Conservation (phyloP, 2,329 filamentous ascomycete species). For the Fusarium cyanostomum region DNA sequence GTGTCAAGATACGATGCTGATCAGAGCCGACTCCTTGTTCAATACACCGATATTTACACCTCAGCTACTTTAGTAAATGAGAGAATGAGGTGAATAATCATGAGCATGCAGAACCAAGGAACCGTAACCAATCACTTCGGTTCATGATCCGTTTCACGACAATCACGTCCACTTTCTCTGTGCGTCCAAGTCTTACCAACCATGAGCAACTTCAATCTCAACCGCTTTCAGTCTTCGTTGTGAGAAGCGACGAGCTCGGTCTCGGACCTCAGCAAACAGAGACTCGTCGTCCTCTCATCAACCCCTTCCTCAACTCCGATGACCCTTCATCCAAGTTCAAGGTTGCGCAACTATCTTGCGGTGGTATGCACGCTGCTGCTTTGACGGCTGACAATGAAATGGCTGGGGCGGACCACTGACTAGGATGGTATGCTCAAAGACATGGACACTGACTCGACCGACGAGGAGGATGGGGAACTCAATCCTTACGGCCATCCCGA, state of each 20-base stretch:
- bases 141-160: not conserved
- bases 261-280: slow-evolving; percentile 10
- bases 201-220: not conserved
- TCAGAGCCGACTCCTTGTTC: not conserved
- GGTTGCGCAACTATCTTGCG: slow-evolving; percentile 73
- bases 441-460: slow-evolving; percentile 52
- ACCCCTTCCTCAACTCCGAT: slow-evolving; percentile 33
- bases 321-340: slow-evolving; percentile 6
- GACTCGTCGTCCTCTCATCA: not conserved
- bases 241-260: slow-evolving; percentile 18
- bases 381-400: slow-evolving; percentile 78
- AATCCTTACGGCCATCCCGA: slow-evolving; percentile 71
- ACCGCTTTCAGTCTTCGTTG: slow-evolving; percentile 8
- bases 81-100: not conserved
- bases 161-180: not conserved
- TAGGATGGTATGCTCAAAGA: slow-evolving; percentile 68
- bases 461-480: slow-evolving; percentile 58
- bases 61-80: too few species aligned
- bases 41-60: too few species aligned
- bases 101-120: not conserved
- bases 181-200: too few species aligned
- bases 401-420: slow-evolving; percentile 73
- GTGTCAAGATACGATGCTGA: slow-evolving; percentile 44
- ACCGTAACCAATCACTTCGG: not conserved
- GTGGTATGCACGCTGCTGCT: slow-evolving; percentile 80